Evolutionary conservation across 2,329 filamentous ascomycete genomes (phyloP), one percentile per base, ranked within the genome.

Genomic region (Microsporum canis): DNA sequence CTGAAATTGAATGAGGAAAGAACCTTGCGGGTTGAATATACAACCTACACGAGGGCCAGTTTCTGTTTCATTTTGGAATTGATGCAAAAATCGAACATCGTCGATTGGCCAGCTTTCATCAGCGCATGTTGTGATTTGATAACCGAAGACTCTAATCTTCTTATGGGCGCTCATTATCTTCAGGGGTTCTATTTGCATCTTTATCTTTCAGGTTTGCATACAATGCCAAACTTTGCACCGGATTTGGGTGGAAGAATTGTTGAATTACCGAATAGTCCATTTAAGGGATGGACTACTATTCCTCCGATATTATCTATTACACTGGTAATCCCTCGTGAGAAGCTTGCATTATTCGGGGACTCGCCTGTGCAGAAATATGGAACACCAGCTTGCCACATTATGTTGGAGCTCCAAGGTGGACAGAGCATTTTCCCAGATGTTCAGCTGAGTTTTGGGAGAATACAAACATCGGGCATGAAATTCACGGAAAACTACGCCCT

Each of bases 131-230:
- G 62, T 29, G 49, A 56, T 0, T 39, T 62, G 47, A 65, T 71
- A n/a, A 55, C 57, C 38, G 29, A 47, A 14, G 63, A 70, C 57
- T 43, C 53, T 3, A 61, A 51, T 3, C 55, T 68, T 1, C 29
- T 64, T 3, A 61, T 68, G 29, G 64, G 65, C 10, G 60, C 39
- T 3, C 68, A 68, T 49, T 67, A 66, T 61, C 34, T 70, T 3
- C 68, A 72, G 51, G 69, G 71, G 43, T 49, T 72, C 3, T 68
- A 64, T 61, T 34, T 68, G n/a, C 63, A 69, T 4, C 63, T 72
- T 4, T 66, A 71, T 57, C 47, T 68, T 6, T 63, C 64, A 33
- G 68, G 63, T 5, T 47, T 72, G 12, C 14, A 14, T 14, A 17
- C 17, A 12, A 17, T 34, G 14, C 51, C 31, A 29, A 38, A 1